Evolutionary conservation across 2,329 filamentous ascomycete species (phyloP).

Genomic region (Fusarium burgessii): DNA sequence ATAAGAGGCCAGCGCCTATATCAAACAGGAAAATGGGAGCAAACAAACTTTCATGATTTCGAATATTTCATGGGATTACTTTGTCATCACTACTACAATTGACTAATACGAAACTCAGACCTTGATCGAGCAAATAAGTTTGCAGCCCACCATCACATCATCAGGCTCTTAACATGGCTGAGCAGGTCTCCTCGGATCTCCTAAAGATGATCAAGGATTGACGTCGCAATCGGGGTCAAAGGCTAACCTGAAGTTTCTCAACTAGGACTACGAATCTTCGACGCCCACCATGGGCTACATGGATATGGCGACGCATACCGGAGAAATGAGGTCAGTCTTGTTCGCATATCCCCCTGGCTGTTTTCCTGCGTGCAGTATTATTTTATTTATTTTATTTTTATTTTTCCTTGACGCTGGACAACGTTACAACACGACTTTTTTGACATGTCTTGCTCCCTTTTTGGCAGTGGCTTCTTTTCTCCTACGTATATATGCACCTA

Average conservation of each 20-base stretch:
- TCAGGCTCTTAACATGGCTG: background rate
- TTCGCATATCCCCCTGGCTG: constrained; percentile 33
- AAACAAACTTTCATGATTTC: constrained; percentile 15
- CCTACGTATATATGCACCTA: background rate
- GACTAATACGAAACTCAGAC: constrained; percentile 16
- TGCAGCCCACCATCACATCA: background rate
- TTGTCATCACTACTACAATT: background rate
- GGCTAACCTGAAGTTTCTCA: constrained; percentile 43
- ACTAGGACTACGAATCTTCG: constrained; percentile 68
- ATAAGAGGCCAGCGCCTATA: constrained; percentile 20
- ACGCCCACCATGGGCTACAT: constrained; percentile 66
- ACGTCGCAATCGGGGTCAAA: constrained; percentile 14
- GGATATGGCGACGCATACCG: constrained; percentile 60
- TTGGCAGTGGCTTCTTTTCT: background rate
- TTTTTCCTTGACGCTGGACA: background rate
- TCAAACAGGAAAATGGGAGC: constrained; percentile 16
- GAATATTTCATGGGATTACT: background rate
- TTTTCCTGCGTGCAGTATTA: background rate
- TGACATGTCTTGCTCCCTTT: background rate
- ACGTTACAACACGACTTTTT: background rate
- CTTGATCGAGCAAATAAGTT: background rate
- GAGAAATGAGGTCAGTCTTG: constrained; percentile 67
- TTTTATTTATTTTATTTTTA: no score
- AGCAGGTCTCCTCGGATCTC: constrained; percentile 6
- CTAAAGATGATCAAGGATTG: constrained; percentile 15